Conservation (phyloP, 78 protist species). For the Pelomyxa schiedti region DNA sequence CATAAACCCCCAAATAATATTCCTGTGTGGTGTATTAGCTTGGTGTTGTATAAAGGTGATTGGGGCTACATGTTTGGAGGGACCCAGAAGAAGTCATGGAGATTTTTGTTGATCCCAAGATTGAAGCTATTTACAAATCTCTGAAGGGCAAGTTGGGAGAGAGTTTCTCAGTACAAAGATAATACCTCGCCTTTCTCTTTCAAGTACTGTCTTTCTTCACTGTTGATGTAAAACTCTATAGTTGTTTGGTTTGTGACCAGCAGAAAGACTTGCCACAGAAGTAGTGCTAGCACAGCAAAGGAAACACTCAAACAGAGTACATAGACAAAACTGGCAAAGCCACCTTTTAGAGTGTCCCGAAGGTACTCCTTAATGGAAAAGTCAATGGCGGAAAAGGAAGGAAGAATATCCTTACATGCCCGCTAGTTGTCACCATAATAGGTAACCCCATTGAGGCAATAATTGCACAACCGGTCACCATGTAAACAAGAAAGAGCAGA, state of each 20-base stretch:
- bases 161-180: too few relatives aligned
- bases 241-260: constrained; percentile 38
- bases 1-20: too few relatives aligned
- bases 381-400: background rate
- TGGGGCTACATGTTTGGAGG: background rate
- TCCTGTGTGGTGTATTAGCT: too few relatives aligned
- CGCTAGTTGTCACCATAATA: background rate
- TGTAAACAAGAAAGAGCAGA: constrained; percentile 8
- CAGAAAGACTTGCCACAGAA: constrained; percentile 25
- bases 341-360: background rate
- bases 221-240: constrained; percentile 24
- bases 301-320: background rate
- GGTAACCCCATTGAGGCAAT: background rate
- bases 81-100: background rate
- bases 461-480: background rate
- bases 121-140: background rate
- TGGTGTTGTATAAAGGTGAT: too few relatives aligned
- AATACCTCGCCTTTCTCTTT: too few relatives aligned
- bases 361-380: too few relatives aligned
- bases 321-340: background rate
- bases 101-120: background rate
- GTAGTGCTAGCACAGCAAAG: background rate
- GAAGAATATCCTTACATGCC: background rate
- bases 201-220: too few relatives aligned
- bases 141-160: too few relatives aligned